Base-by-base conservation (phyloP, 805 yeast species). In the Candida arabinofermentans region DNA sequence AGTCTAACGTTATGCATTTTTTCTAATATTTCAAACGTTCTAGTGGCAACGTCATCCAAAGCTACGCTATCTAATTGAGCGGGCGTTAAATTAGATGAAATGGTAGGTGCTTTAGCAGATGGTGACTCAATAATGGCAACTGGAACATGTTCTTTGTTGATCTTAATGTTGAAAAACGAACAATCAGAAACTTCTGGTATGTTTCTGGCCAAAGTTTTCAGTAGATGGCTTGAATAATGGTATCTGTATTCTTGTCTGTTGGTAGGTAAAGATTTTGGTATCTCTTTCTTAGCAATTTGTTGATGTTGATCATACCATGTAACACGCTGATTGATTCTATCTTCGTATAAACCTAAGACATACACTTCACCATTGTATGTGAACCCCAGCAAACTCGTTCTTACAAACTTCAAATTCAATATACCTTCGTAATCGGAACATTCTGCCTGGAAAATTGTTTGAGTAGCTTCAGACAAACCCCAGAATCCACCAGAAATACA, bases 361-460 rank as follows among this genome's bases (percentile, higher is more conserved):
- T 83, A 93, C 0, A 93, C 83, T 53, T 86, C 88, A 9, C 96
- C 97, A 45, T 86, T 80, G 54, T 76, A 83, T 1, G 87, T 75
- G 61, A 93, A 93, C 0, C 99, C 99, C 37, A 93, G 70, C 16
- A 91, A 60, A 3, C 97, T 96, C 0, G 98, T 91, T 53, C 99
- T 74, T 39, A 93, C 70, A 60, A 90, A 93, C 40, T 85, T 90
- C 69, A 81, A 69, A 46, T 84, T 88, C 17, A 86, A 59, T 2
- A 72, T 65, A 0, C 95, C 95, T 40, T 76, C 74, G 36, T 81
- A 80, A 48, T 83, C 90, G 30, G 78, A 69, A 54, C 95, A 86
- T 47, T 79, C 76, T 0, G 96, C 96, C 54, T 84, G 93, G 63
- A 88, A 88, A 2, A 87, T 83, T 46, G 71, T 74, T 44, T 77